These are phyloP conservation scores for Hyaloscypha hepaticicola DNA, from an alignment of 495 filamentous ascomycete species.

Conservation along the genomic window DNA sequence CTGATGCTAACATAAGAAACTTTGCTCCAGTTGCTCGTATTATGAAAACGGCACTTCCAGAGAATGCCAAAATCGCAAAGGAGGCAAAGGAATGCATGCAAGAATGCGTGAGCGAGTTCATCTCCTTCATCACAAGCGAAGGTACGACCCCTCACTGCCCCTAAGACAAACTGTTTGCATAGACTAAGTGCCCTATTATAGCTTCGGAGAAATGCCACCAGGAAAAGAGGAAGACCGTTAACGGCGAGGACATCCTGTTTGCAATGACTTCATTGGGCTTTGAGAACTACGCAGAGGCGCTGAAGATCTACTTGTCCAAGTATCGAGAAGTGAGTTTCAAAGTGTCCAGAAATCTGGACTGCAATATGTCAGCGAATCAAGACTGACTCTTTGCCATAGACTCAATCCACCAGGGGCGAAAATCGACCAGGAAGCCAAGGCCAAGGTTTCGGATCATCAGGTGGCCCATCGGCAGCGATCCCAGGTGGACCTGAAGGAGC, in stretches of 20 bases:
- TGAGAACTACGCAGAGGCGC: slow-evolving; percentile 96
- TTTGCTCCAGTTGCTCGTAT: slow-evolving; percentile 95
- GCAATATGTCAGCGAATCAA: slow-evolving; percentile 14
- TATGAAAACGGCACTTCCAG: slow-evolving; percentile 95
- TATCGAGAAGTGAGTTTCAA: slow-evolving; percentile 85
- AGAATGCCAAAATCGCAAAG: slow-evolving; percentile 99
- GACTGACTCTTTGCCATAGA: slow-evolving; percentile 44
- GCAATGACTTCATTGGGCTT: slow-evolving; percentile 99
- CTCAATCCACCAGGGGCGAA: slow-evolving; percentile 74
- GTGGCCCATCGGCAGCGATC: slow-evolving; percentile 48
- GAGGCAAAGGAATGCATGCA: slow-evolving; percentile 99
- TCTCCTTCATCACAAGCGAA: slow-evolving; percentile 99
- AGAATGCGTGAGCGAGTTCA: slow-evolving; percentile 99
- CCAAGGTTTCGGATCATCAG: slow-evolving; percentile 53
- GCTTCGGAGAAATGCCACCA: slow-evolving; percentile 99
- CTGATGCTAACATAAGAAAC: slow-evolving; percentile 87
- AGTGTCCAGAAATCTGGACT: neutral
- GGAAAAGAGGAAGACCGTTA: slow-evolving; percentile 98
- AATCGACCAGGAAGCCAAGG: slow-evolving; percentile 70
- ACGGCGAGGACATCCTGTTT: slow-evolving; percentile 97
- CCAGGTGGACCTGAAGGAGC: slow-evolving; percentile 55
- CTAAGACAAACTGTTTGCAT: slow-evolving; percentile 14
- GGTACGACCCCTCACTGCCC: slow-evolving; percentile 52
- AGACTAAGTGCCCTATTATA: slow-evolving; percentile 40
- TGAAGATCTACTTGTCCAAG: slow-evolving; percentile 97